Base-by-base conservation (phyloP, 257 asterid genomes). In the Salvia miltiorrhiza region DNA sequence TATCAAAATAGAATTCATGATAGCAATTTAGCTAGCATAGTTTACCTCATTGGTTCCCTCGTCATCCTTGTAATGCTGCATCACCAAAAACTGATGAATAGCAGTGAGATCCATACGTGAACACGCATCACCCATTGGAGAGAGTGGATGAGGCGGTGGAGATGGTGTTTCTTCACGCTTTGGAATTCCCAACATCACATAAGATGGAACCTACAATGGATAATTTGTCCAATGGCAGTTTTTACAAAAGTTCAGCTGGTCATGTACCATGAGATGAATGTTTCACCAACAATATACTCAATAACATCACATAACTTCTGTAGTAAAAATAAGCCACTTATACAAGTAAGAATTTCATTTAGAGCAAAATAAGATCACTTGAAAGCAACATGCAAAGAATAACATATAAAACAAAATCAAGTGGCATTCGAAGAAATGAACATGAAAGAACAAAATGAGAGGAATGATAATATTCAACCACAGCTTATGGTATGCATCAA, bases 31-130 rank as follows among this genome's bases (percentile, higher is more conserved):
- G 54, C 69, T 54, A 61, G 59, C 58, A 59, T 32, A 60, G 67
- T 37, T 77, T 79, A 90, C 99, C 96, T 93, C 99, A 54, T 93
- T 88, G 80, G 94, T 88, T 71, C 93, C 90, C 72, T 88, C 97
- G 16, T 93, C 99, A 24, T 93, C 97, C 75, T 93, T 93, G 79
- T 93, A 93, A 76, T 93, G 97, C 62, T 90, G 91, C 77, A 77
- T 83, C 63, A 93, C 99, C 87, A 93, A 78, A 77, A 87, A 82
- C 71, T 93, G 97, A 84, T 93, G 99, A 78, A 93, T 90, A 12
- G 99, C 99, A 21, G 99, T 93, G 48, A 93, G 96, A 75, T 92
- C 97, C 96, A 85, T 87, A 48, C 97, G 87, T 2, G 96, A 89
- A 77, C 97, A 92, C 30, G 97, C 97, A 83, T 92, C 97, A 7